Evolutionary conservation across 345 rosid species (phyloP), one percentile per base, ranked within the genome.

Genomic region (Rhizophora mangle): DNA sequence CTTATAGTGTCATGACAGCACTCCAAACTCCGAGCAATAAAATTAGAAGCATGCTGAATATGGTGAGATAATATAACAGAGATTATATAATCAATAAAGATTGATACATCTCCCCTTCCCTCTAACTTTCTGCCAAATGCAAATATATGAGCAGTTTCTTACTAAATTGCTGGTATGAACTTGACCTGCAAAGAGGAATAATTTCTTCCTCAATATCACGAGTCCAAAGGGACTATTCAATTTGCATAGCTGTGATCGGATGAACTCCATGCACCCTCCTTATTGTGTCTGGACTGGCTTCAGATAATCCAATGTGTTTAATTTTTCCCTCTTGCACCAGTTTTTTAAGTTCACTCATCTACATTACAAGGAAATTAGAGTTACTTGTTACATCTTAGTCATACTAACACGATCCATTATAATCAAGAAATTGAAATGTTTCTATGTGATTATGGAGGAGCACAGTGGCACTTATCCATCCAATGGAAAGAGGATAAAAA

Each of bases 191-290:
- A 19, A 85, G 67, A 13, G 86, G 87, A 32, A 85, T 62, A 31
- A 85, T 84, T 62, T 83, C 84, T 64, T 87, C 82, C 76, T 87
- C 87, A 5, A 83, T 79, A 6, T 87, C 89, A 51, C 87, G 92
- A 64, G 84, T 76, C 89, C 86, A 87, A 29, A 83, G 82, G 5
- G 87, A 83, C 89, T 87, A 87, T 61, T 87, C 89, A 84, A 87
- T 82, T 71, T 87, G 92, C 19, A 87, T 22, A 21, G 89, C 89
- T 15, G 86, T 77, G 70, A 87, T 79, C 20, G 85, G 89, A 74
- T 87, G 89, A 78, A 87, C 86, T 29, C 82, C 86, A 51, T 85
- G 85, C 0, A 87, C 92, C 32, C 92, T 83, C 71, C 86, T 74
- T 58, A 87, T 85, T 36, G 89, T 87, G 64, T 85, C 87, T 0